Percentiles rank a stretch among this genome's conserved stretches.
Evolutionary conservation across 257 asterid genomes (phyloP).

Genomic region (Salvia hispanica): DNA sequence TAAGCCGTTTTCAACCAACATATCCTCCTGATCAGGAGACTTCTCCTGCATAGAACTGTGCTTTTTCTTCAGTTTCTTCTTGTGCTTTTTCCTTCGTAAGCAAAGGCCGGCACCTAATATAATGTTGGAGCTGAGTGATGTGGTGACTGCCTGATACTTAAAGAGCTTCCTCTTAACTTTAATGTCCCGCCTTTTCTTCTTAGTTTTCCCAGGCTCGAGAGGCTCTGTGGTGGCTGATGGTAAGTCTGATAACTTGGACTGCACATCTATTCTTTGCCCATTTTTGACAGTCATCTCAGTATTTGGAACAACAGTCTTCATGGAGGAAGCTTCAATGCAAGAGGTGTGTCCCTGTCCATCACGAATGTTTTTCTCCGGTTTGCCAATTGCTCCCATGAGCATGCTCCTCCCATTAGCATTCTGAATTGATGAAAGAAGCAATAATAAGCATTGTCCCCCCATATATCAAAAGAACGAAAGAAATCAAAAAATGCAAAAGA

Average conservation of each 20-base stretch:
- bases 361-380: constrained; percentile 24
- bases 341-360: constrained; percentile 41
- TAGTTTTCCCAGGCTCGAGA: constrained; percentile 24
- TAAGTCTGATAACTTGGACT: constrained; percentile 17
- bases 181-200: constrained; percentile 28
- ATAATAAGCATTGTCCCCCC: background rate
- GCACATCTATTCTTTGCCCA: constrained; percentile 26
- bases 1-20: constrained; percentile 33
- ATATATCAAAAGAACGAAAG: constrained; percentile 12
- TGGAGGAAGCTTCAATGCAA: constrained; percentile 35
- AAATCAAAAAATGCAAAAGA: background rate
- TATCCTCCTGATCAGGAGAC: constrained; percentile 28
- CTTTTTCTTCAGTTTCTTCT: constrained; percentile 31
- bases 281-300: constrained; percentile 30
- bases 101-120: constrained; percentile 55
- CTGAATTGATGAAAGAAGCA: constrained; percentile 37
- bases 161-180: constrained; percentile 47
- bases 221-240: constrained; percentile 21
- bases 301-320: constrained; percentile 28
- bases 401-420: constrained; percentile 23
- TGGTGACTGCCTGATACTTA: constrained; percentile 41
- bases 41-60: constrained; percentile 28
- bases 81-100: constrained; percentile 51
- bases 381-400: constrained; percentile 20
- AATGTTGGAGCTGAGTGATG: constrained; percentile 60